These are phyloP conservation scores for Scedosporium dehoogii DNA, from an alignment of 2,329 filamentous ascomycete genomes.

Conservation along the genomic window DNA sequence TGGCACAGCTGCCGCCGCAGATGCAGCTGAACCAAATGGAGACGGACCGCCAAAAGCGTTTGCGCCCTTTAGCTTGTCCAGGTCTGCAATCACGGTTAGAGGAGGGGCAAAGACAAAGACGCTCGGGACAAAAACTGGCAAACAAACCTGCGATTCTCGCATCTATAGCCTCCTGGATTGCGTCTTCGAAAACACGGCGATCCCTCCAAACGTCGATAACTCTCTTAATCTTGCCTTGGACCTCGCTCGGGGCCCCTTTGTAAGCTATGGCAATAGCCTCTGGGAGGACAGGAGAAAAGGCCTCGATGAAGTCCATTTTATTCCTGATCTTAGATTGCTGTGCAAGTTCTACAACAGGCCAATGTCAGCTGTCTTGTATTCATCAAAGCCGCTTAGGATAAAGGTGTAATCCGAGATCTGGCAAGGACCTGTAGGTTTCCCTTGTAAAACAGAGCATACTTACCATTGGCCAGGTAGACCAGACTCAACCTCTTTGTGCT, in stretches of 20 bases:
- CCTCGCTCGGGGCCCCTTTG: conserved; percentile 74
- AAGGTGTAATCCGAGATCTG: not conserved
- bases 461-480: conserved; percentile 92
- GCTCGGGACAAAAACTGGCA: not conserved
- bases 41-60: conserved; percentile 36
- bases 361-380: not conserved
- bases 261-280: conserved; percentile 89
- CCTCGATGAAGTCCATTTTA: conserved; percentile 85
- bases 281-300: conserved; percentile 84
- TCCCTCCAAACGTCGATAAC: conserved; percentile 94
- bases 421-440: too few relatives aligned
- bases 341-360: conserved; percentile 60
- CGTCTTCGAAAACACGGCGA: conserved; percentile 69
- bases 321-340: conserved; percentile 91
- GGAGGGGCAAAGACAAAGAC: not conserved
- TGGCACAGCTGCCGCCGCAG: conserved; percentile 49
- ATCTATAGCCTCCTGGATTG: conserved; percentile 75
- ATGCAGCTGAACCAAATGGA: conserved; percentile 39
- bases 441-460: conserved; percentile 3
- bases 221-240: conserved; percentile 77
- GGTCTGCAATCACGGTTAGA: conserved; percentile 31
- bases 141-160: conserved; percentile 61
- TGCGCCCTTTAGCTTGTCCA: conserved; percentile 49
- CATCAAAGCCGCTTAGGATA: conserved; percentile 7
- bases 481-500: conserved; percentile 80